Evolutionary conservation across 2,329 filamentous ascomycete species (phyloP).

Genomic region (Escovopsis weberi): DNA sequence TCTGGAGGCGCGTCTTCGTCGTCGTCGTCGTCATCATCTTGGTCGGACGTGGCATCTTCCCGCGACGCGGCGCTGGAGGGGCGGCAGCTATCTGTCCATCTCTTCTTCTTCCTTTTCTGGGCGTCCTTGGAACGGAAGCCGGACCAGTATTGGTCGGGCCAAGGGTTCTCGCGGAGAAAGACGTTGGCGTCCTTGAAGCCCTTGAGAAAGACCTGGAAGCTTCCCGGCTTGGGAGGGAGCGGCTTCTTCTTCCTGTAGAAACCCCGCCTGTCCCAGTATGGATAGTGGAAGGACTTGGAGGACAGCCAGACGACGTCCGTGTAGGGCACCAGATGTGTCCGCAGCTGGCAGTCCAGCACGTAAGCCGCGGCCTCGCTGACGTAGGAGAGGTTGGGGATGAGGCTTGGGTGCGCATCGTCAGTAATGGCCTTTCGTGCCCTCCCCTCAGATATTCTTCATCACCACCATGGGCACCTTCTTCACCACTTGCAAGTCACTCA

Average conservation of each 20-base stretch:
- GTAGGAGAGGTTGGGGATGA: constrained; percentile 95
- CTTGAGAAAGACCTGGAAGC: constrained; percentile 94
- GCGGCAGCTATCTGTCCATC: constrained; percentile 73
- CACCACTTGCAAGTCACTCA: constrained; percentile 18
- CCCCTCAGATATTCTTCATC: no score
- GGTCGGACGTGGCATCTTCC: constrained; percentile 50
- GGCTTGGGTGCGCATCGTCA: constrained; percentile 24
- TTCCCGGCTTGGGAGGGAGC: constrained; percentile 79
- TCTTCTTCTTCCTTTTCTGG: constrained; percentile 51
- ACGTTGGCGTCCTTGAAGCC: constrained; percentile 95
- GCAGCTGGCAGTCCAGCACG: constrained; percentile 78
- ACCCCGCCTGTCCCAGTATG: constrained; percentile 86
- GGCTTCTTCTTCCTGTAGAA: constrained; percentile 79
- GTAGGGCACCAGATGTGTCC: constrained; percentile 86
- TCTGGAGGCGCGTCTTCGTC: constrained; percentile 31
- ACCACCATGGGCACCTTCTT: no score
- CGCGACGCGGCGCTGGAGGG: constrained; percentile 36
- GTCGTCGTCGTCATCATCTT: constrained; percentile 32
- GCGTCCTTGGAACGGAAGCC: constrained; percentile 56
- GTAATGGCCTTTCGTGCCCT: not conserved
- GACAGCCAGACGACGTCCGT: constrained; percentile 90
- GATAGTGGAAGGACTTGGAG: constrained; percentile 95
- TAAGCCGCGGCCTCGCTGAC: constrained; percentile 96
- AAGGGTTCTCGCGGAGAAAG: constrained; percentile 87
- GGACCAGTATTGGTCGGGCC: constrained; percentile 75